Base-by-base conservation (phyloP, 73 alveolate species). In the Durusdinium trenchii region DNA sequence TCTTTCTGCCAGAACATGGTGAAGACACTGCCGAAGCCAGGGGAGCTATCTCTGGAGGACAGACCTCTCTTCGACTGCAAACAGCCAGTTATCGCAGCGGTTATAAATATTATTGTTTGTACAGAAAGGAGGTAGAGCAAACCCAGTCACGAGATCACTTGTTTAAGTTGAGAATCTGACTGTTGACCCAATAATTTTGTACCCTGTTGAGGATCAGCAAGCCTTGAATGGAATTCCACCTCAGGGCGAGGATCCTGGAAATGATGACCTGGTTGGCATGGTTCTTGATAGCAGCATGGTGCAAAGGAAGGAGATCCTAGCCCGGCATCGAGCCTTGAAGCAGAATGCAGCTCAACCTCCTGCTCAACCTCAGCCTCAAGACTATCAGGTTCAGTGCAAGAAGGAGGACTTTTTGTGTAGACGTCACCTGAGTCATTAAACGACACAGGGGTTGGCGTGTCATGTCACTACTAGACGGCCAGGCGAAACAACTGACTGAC, bases 181-280 rank as follows among this genome's bases (percentile, higher is more conserved):
- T n/a, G n/a, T n/a, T n/a, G n/a, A n/a, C n/a, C n/a, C n/a, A 57
- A 57, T 57, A 57, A 57, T 23, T 16, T 60, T 60, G 73, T 60
- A 32, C 30, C 4, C 30, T 60, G 73, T 60, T 73, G 26, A 73
- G 84, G 84, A 73, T 51, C 26, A 1, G 26, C 52, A 30, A 38
- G 84, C 84, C 51, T 73, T 9, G 36, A 32, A 73, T n/a, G 84
- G 52, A 14, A 36, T 73, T 73, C 84, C 84, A 12, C 84, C 84
- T 12, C 84, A 48, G 9, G 51, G 52, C 14, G 84, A 73, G 40
- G 84, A 73, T 36, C 84, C 84, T 30, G 84, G 84, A 26, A 32
- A 14, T 73, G 52, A n/a, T n/a, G 36, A 26, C 32, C 7, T 73
- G 1, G 52, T 23, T 7, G 2, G 30, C 9, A 73, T n/a, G 84